Conservation (phyloP, 2,329 filamentous ascomycete genomes). For the Ophiostoma sp. region DNA sequence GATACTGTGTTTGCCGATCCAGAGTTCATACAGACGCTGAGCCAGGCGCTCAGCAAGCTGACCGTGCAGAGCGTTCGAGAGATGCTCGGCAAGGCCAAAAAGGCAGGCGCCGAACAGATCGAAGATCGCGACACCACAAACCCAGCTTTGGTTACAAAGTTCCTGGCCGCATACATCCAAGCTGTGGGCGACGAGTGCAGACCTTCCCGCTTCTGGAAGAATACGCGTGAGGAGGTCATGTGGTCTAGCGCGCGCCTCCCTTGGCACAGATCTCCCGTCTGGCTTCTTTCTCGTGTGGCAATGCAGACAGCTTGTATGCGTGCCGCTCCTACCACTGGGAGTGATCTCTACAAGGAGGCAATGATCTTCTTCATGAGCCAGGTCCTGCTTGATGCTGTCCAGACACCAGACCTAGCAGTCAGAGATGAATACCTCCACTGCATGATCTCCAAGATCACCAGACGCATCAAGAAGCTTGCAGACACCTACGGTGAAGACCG, state of each 20-base stretch:
- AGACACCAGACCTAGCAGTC: neutral
- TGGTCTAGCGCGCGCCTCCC: conserved; percentile 31
- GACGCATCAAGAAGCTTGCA: conserved; percentile 11
- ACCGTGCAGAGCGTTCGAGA: conserved; percentile 28
- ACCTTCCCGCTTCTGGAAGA: conserved; percentile 41
- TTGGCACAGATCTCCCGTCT: conserved; percentile 25
- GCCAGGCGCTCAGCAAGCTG: conserved; percentile 31
- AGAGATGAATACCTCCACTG: conserved; percentile 32
- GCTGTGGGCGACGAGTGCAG: conserved; percentile 33
- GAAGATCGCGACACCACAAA: conserved; percentile 46
- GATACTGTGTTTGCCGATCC: conserved; percentile 20
- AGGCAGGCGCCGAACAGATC: conserved; percentile 34
- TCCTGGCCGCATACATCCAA: conserved; percentile 38
- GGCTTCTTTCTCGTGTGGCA: conserved; percentile 23
- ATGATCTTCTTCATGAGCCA: conserved; percentile 43
- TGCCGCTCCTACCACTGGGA: neutral
- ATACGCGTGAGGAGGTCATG: conserved; percentile 50
- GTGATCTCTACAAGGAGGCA: conserved; percentile 44
- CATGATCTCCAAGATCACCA: conserved; percentile 42
- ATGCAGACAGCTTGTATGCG: conserved; percentile 22
- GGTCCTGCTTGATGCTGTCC: conserved; percentile 31
- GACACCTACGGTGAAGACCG: neutral
- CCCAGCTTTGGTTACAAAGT: conserved; percentile 48
- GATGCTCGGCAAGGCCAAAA: conserved; percentile 31
- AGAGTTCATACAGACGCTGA: conserved; percentile 28